Percentiles rank a stretch among this genome's conserved stretches.
Evolutionary conservation across 768 basidiomycete genomes (phyloP).

Genomic region (Pluteus cervinus): DNA sequence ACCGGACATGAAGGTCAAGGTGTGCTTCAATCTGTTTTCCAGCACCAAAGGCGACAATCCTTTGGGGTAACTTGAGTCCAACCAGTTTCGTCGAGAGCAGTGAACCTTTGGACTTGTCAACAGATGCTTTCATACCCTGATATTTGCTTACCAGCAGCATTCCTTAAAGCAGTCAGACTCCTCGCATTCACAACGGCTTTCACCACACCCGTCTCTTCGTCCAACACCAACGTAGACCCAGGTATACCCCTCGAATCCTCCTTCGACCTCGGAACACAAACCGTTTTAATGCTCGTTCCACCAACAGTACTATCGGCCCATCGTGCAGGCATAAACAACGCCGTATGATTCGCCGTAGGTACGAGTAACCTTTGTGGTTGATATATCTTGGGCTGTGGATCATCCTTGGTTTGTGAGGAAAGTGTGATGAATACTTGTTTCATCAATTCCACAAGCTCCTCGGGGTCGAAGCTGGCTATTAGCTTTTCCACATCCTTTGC

Average conservation of each 20-base stretch:
- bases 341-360: constrained; percentile 45
- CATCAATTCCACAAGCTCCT: constrained; percentile 50
- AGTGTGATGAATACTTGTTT: constrained; percentile 48
- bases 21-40: constrained; percentile 69
- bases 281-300: constrained; percentile 76
- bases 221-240: constrained; percentile 69
- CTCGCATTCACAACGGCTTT: constrained; percentile 76
- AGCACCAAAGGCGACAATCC: constrained; percentile 63
- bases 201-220: constrained; percentile 63
- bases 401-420: constrained; percentile 19
- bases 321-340: constrained; percentile 82
- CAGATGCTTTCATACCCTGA: background rate
- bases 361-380: constrained; percentile 60
- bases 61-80: constrained; percentile 29
- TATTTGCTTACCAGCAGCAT: constrained; percentile 59
- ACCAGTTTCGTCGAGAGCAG: constrained; percentile 58
- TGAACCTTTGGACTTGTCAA: constrained; percentile 41
- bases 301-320: constrained; percentile 20
- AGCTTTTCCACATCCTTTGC: constrained; percentile 50
- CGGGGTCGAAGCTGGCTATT: constrained; percentile 35
- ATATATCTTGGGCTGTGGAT: constrained; percentile 16
- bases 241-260: constrained; percentile 56
- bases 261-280: constrained; percentile 53
- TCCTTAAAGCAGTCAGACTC: constrained; percentile 72
- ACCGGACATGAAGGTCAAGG: constrained; percentile 50